Percentiles rank a stretch among this genome's conserved stretches.
Conservation (phyloP, 345 rosid species). For the Rhizophora apiculata region DNA sequence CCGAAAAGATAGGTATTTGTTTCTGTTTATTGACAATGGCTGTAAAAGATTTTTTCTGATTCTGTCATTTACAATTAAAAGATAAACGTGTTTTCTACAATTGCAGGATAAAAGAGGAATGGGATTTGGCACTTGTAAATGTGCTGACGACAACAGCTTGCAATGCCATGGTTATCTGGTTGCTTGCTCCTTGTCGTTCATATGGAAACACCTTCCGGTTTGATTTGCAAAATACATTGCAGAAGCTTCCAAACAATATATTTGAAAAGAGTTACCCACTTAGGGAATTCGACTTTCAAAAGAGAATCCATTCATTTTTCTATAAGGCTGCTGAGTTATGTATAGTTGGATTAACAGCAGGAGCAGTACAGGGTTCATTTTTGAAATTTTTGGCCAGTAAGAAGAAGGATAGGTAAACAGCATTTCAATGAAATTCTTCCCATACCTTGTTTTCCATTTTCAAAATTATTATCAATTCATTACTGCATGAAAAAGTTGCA, state of each 20-base stretch:
- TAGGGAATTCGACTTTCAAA: slow-evolving; percentile 82
- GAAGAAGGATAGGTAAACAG: slow-evolving; percentile 68
- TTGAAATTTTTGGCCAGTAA: slow-evolving; percentile 60
- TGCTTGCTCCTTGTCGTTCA: slow-evolving; percentile 91
- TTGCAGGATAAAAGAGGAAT: slow-evolving; percentile 77
- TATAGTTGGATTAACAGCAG: slow-evolving; percentile 70
- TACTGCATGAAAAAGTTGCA: not conserved
- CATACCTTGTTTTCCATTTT: not conserved
- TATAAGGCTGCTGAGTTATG: slow-evolving; percentile 85
- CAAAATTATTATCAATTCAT: not conserved
- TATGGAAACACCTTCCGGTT: slow-evolving; percentile 86
- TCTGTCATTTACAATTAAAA: slow-evolving; percentile 16
- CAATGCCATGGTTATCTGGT: slow-evolving; percentile 85
- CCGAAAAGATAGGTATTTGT: slow-evolving; percentile 70
- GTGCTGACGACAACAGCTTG: slow-evolving; percentile 77
- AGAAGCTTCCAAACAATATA: slow-evolving; percentile 92
- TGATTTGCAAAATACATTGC: slow-evolving; percentile 88
- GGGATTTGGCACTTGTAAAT: slow-evolving; percentile 92
- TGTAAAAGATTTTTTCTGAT: not conserved
- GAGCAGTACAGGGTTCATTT: slow-evolving; percentile 80
- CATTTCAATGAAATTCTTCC: not conserved
- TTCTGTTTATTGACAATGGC: not conserved
- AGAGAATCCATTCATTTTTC: slow-evolving; percentile 83
- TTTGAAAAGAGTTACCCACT: slow-evolving; percentile 90
- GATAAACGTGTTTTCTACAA: slow-evolving; percentile 16